These are phyloP conservation scores for Neofusicoccum umdonicola DNA, from an alignment of 2,329 filamentous ascomycete genomes.

Conservation along the genomic window DNA sequence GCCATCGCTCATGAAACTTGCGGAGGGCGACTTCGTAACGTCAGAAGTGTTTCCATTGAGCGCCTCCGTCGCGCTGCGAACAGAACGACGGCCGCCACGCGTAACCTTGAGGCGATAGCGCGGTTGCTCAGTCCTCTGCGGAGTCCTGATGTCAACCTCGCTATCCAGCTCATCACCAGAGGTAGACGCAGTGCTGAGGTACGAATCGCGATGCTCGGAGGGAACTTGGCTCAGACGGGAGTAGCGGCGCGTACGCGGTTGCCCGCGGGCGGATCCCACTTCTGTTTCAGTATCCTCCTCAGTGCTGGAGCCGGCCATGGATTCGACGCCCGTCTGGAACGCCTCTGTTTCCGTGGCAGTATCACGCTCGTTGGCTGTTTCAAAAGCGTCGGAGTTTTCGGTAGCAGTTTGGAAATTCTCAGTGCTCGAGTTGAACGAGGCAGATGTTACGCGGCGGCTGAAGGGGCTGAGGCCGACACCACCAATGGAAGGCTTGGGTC, in stretches of 20 bases:
- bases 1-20: constrained; percentile 48
- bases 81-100: constrained; percentile 54
- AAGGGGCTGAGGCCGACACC: constrained; percentile 24
- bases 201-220: constrained; percentile 62
- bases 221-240: constrained; percentile 44
- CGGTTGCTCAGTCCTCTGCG: constrained; percentile 59
- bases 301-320: constrained; percentile 65
- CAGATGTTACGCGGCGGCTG: constrained; percentile 30
- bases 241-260: constrained; percentile 37
- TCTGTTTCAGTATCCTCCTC: constrained; percentile 88
- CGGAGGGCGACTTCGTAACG: constrained; percentile 55
- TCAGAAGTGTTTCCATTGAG: constrained; percentile 53
- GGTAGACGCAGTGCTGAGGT: constrained; percentile 84
- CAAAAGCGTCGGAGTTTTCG: constrained; percentile 57
- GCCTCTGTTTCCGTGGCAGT: constrained; percentile 82
- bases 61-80: constrained; percentile 54
- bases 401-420: constrained; percentile 80
- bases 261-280: constrained; percentile 37
- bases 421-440: constrained; percentile 44
- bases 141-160: constrained; percentile 60
- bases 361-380: constrained; percentile 74
- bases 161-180: constrained; percentile 70
- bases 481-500: constrained; percentile 24
- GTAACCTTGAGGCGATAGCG: constrained; percentile 71
- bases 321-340: constrained; percentile 90